These are phyloP conservation scores for Myriosclerotinia curreyana DNA, from an alignment of 2,329 filamentous ascomycete genomes.

Conservation along the genomic window DNA sequence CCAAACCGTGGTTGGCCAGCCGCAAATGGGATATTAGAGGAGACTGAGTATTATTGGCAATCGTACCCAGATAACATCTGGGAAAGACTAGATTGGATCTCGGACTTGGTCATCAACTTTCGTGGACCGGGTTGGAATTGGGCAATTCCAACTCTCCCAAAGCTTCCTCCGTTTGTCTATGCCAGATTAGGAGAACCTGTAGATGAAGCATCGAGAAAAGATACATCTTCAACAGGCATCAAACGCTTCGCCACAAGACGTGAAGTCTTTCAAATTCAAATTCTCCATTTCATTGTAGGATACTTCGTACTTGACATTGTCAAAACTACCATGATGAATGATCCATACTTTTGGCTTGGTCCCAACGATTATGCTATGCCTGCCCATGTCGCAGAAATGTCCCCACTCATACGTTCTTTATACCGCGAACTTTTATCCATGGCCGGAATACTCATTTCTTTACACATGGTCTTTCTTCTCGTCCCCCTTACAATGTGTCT, in stretches of 20 bases:
- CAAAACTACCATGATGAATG: conserved; percentile 66
- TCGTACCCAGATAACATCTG: conserved; percentile 52
- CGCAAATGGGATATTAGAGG: conserved; percentile 17
- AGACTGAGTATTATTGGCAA: conserved; percentile 58
- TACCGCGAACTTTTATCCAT: conserved; percentile 58
- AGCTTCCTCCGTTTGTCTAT: conserved; percentile 45
- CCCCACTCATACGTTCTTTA: conserved; percentile 47
- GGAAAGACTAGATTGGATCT: conserved; percentile 53
- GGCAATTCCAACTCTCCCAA: conserved; percentile 50
- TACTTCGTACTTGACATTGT: conserved; percentile 70
- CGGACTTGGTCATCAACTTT: conserved; percentile 54
- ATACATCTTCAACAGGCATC: conserved; percentile 48
- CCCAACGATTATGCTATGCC: conserved; percentile 46
- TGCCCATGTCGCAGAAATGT: conserved; percentile 45
- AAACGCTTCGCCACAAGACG: conserved; percentile 44
- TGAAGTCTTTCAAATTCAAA: conserved; percentile 47
- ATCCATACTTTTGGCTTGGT: conserved; percentile 71
- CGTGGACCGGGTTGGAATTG: conserved; percentile 59
- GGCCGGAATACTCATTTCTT: conserved; percentile 54
- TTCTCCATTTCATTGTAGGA: conserved; percentile 49
- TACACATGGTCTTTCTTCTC: conserved; percentile 59
- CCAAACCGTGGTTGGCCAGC: background rate
- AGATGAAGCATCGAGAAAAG: conserved; percentile 33
- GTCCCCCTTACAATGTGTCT: conserved; percentile 56
- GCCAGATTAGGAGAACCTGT: conserved; percentile 42